Base-by-base conservation (phyloP, 2,329 filamentous ascomycete species). In the Exophiala calicioides region DNA sequence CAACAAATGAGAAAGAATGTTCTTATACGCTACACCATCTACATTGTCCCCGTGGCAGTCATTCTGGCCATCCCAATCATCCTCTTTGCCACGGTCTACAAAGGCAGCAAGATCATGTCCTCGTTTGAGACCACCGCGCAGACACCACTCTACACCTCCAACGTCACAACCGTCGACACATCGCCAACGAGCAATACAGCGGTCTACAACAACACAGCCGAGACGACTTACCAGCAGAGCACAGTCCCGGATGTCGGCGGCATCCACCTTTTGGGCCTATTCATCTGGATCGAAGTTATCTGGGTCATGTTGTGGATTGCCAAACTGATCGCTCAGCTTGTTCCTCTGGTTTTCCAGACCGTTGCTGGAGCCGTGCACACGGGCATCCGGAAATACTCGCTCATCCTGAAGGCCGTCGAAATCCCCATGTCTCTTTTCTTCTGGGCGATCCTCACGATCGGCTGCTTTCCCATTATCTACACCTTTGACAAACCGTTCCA, bases 71-170 rank as follows among this genome's bases (percentile, higher is more conserved):
- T 53, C 16, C 50, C 50, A n/a, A 49, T 53, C 24, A 41, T 53
- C 20, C 40, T 53, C 10, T 53, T 26, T 20, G 50, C 50, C 5
- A 53, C 50, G 3, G 52, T 61, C 18, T 60, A 61, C 30, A 46
- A 63, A 16, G 56, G 58, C n/a, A 44, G 46, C 24, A 59, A 32
- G 30, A 51, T 51, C 36, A 33, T 21, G 15, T 38, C 37, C 36
- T 29, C 9, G 10, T 33, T 43, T 32, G 34, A 37, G 23, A 36
- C 30, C 26, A 20, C 24, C 10, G 34, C 13, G 8, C 20, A 21
- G 12, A 31, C 43, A 19, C 48, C 43, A 3, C 32, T 51, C 24
- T 39, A 37, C 29, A 36, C 48, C 10, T 33, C 48, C 16, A 51
- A 51, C 26, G 27, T 51, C 43, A 51, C 48, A 3, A 21, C 24